Evolutionary conservation across 257 asterid species (phyloP), one percentile per base, ranked within the genome.

Genomic region (Salvia miltiorrhiza): DNA sequence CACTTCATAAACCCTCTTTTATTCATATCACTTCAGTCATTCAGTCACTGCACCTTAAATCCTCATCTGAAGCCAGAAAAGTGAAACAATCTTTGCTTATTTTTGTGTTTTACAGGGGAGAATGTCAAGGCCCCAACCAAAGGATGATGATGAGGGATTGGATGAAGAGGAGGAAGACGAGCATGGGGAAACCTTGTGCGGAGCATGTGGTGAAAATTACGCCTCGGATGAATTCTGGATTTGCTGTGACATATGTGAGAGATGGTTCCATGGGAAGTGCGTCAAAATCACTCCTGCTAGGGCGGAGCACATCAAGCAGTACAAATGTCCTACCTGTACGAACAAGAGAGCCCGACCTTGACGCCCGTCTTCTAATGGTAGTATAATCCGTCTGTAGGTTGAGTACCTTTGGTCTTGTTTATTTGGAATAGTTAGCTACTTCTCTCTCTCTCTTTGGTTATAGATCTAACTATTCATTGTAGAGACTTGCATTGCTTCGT

Each of bases 211-310:
- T 7, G 89, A 86, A 32, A 72, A 78, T 73, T 85, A 88, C 37
- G 84, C 84, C 3, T 50, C 85, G 2, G 91, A 90, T 61, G 91
- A 83, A 48, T 90, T 88, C 73, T 85, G 96, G 97, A 90, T 90
- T 73, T 85, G 87, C 63, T 90, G 90, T 37, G 96, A 90, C 74
- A 44, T 82, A 41, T 90, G 97, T 23, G 92, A 88, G 78, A 85
- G 77, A 76, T 90, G 96, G 96, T 90, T 88, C 85, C 96, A 90
- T 67, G 96, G 96, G 7, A 86, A 84, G 76, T 88, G 97, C 5
- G 96, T 88, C 58, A 90, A 85, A 84, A 83, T 90, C 65, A 90
- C 97, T 44, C 96, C 92, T 16, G 97, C 92, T 1, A 82, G 81
- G 77, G 96, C 97, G 6, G 89, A 91, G 77, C 88, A 87, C 76